Percentiles rank a stretch among this genome's conserved stretches.
phyloP scores from a whole-genome alignment of 2,329 filamentous ascomycete genomes.

The Shiraia sp. region DNA sequence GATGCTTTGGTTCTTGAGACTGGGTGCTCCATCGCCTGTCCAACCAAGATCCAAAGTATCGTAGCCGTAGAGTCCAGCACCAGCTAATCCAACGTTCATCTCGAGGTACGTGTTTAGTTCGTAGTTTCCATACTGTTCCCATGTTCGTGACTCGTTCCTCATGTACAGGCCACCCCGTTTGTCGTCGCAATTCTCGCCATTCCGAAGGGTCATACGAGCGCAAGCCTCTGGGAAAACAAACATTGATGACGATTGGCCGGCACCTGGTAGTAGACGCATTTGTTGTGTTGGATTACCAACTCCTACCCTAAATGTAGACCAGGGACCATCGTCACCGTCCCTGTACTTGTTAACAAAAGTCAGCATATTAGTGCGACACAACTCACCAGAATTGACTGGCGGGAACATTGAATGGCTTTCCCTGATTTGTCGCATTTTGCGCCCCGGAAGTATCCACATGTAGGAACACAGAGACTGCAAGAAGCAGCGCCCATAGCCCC shows the following conservation, averaged over 20 bases:
- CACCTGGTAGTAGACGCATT: slow-evolving; percentile 35
- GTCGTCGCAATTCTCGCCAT: slow-evolving; percentile 31
- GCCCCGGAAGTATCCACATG: neutral
- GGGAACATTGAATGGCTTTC: slow-evolving; percentile 24
- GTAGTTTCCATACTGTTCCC: slow-evolving; percentile 39
- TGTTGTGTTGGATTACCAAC: slow-evolving; percentile 34
- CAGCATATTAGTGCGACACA: neutral
- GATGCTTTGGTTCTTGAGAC: slow-evolving; percentile 40
- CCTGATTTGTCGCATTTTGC: slow-evolving; percentile 11
- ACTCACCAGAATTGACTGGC: slow-evolving; percentile 30
- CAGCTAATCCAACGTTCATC: slow-evolving; percentile 29
- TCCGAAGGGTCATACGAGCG: slow-evolving; percentile 24
- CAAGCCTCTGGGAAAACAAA: slow-evolving; percentile 42
- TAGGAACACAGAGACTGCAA: slow-evolving; percentile 2
- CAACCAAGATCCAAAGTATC: slow-evolving; percentile 41
- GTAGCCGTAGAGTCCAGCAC: slow-evolving; percentile 40
- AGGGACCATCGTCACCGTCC: slow-evolving; percentile 38
- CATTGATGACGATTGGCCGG: slow-evolving; percentile 41
- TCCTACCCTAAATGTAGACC: slow-evolving; percentile 38
- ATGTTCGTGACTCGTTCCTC: slow-evolving; percentile 38
- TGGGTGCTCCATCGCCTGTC: slow-evolving; percentile 22
- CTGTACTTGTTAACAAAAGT: slow-evolving; percentile 11
- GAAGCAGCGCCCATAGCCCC: too few species aligned
- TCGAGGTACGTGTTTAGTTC: slow-evolving; percentile 32
- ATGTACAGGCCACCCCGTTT: slow-evolving; percentile 36